A percentile compares a stretch with the other conserved stretches of the same genome.
Conservation (phyloP, 805 yeast genomes). For the Groenewaldozyma salmanticensis region DNA sequence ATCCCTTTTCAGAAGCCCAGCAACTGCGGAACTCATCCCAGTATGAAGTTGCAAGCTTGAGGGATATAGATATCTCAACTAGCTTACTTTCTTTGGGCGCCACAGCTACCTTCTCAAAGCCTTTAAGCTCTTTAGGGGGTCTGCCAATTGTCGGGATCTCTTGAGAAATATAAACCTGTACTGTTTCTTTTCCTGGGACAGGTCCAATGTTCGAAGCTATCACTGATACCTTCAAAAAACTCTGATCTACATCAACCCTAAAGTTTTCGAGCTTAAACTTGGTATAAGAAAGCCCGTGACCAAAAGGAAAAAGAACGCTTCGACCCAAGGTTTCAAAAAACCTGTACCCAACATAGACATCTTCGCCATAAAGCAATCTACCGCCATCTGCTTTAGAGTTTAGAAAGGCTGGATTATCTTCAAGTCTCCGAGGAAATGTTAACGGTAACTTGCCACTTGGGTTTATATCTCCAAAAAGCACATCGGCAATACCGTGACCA, state of each 20-base stretch:
- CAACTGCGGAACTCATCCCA: constrained; percentile 38
- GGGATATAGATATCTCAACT: constrained; percentile 30
- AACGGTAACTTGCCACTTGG: constrained; percentile 51
- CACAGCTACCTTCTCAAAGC: constrained; percentile 40
- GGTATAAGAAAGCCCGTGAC: constrained; percentile 53
- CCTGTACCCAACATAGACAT: constrained; percentile 52
- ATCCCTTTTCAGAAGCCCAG: constrained; percentile 45
- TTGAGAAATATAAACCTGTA: constrained; percentile 40
- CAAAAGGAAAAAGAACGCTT: constrained; percentile 49
- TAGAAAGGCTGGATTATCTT: constrained; percentile 47
- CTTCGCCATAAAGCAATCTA: constrained; percentile 49
- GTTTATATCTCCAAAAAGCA: constrained; percentile 45
- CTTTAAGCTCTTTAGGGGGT: constrained; percentile 52
- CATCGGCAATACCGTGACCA: constrained; percentile 51
- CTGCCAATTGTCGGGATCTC: constrained; percentile 32
- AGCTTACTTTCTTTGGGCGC: constrained; percentile 34
- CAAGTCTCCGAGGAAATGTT: constrained; percentile 41
- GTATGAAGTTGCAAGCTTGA: constrained; percentile 45
- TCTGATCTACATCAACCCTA: background rate
- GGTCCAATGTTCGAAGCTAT: constrained; percentile 41
- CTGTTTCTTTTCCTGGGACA: constrained; percentile 41
- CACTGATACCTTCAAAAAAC: constrained; percentile 27
- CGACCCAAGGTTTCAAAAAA: constrained; percentile 43
- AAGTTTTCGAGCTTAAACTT: constrained; percentile 28
- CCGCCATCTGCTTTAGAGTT: constrained; percentile 38